Evolutionary conservation across 2,329 filamentous ascomycete genomes (phyloP).

Genomic region (Monilinia polystroma): DNA sequence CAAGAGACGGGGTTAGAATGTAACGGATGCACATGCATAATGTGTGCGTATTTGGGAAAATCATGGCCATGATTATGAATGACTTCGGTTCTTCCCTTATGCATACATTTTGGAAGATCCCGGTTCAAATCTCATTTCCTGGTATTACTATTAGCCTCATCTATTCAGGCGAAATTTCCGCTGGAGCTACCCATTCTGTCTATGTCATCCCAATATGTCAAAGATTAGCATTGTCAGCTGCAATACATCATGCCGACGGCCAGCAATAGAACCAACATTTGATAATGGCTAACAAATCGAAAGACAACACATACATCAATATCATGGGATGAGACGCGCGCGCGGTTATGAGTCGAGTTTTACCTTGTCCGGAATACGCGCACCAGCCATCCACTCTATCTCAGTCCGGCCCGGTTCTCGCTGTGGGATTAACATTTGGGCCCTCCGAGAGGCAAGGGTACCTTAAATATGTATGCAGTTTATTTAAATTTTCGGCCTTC

Average conservation of each 20-base stretch:
- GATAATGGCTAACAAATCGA: conserved; percentile 4
- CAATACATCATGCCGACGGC: not conserved
- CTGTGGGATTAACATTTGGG: not conserved
- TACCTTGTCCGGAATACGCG: conserved; percentile 5
- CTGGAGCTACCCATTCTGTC: not conserved
- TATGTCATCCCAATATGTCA: conserved; percentile 6
- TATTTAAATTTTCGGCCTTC: not conserved
- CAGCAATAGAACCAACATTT: conserved; percentile 15
- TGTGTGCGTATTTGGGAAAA: conserved; percentile 12
- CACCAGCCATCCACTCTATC: not conserved
- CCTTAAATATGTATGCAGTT: not conserved
- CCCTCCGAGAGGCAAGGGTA: conserved; percentile 7
- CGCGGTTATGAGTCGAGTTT: conserved; percentile 12
- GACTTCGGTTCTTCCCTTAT: not conserved
- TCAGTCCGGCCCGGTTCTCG: conserved; percentile 1
- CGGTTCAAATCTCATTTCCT: not conserved
- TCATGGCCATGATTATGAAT: not conserved
- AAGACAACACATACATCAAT: conserved; percentile 14
- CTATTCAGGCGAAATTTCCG: not conserved
- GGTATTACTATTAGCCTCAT: conserved; percentile 4
- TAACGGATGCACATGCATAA: conserved; percentile 16
- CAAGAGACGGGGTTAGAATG: conserved; percentile 8
- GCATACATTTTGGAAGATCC: conserved; percentile 4
- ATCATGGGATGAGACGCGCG: conserved; percentile 7
- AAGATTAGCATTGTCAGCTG: conserved; percentile 6